Conservation (phyloP, 306 rosid genomes). For the Amphicarpaea edgeworthii region DNA sequence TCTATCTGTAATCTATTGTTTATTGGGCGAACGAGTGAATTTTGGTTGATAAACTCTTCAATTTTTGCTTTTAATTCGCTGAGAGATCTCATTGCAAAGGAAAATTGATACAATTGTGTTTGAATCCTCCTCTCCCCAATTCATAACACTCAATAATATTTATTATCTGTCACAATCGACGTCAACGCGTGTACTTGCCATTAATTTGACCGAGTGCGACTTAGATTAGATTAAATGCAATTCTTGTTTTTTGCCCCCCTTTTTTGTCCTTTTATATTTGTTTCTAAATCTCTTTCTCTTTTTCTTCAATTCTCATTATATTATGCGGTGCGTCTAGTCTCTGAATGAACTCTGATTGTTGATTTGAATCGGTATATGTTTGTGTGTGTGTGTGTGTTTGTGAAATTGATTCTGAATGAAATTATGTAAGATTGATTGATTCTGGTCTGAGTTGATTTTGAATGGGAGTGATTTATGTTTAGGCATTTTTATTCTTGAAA, state of each 20-base stretch:
- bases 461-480: background rate
- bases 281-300: background rate
- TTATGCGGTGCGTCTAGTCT: background rate
- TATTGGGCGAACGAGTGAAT: background rate
- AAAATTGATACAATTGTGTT: background rate
- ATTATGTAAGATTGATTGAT: background rate
- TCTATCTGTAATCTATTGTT: background rate
- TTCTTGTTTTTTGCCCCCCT: background rate
- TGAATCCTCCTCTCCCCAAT: constrained; percentile 18
- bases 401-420: background rate
- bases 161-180: constrained; percentile 25
- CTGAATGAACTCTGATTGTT: background rate
- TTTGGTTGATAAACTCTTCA: background rate
- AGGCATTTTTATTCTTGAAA: background rate
- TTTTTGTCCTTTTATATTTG: background rate
- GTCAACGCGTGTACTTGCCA: constrained; percentile 8
- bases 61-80: background rate
- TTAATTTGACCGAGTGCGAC: constrained; percentile 22
- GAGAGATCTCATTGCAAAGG: background rate
- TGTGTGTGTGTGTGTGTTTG: background rate
- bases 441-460: background rate
- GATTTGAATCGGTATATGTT: background rate
- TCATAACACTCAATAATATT: background rate
- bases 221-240: constrained; percentile 25
- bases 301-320: background rate